Percentiles rank a stretch among this genome's conserved stretches.
These are phyloP conservation scores for Starmerella asiatica DNA, from an alignment of 805 yeast species.

Conservation along the genomic window DNA sequence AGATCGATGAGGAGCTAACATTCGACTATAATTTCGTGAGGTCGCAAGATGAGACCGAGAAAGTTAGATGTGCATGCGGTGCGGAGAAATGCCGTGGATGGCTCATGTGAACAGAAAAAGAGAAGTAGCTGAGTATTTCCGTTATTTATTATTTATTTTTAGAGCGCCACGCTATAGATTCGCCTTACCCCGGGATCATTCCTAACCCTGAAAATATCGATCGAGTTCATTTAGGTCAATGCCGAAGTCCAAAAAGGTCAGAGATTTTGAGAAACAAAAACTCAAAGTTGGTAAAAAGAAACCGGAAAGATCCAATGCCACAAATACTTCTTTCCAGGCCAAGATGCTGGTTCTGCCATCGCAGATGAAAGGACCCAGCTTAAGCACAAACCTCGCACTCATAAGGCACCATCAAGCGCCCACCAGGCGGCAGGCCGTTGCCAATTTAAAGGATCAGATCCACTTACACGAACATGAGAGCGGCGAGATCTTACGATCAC, in stretches of 20 bases:
- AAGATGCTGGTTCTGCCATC: conserved; percentile 40
- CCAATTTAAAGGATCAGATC: conserved; percentile 11
- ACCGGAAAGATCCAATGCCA: conserved; percentile 56
- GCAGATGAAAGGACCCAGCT: conserved; percentile 25
- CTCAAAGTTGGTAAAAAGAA: conserved; percentile 78
- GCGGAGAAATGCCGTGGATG: conserved; percentile 55
- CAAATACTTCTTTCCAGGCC: conserved; percentile 76
- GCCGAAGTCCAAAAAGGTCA: conserved; percentile 38
- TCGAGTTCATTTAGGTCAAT: too few relatives aligned
- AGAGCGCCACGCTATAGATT: background rate
- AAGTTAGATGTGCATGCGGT: conserved; percentile 89
- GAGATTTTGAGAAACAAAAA: conserved; percentile 65
- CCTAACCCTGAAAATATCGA: conserved; percentile 1
- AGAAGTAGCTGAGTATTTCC: too few relatives aligned
- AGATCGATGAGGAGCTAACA: conserved; percentile 64
- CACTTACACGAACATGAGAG: conserved; percentile 12
- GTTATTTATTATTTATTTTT: background rate
- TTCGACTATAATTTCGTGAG: conserved; percentile 93
- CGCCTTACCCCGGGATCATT: too few relatives aligned
- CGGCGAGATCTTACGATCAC: conserved; percentile 31
- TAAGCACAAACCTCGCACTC: conserved; percentile 15
- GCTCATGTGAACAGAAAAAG: background rate
- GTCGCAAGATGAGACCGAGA: conserved; percentile 63
- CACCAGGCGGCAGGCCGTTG: conserved; percentile 20
- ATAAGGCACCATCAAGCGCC: conserved; percentile 21